Base-by-base conservation (phyloP, 176 grass and related monocot species). In the Eragrostis nindensis region DNA sequence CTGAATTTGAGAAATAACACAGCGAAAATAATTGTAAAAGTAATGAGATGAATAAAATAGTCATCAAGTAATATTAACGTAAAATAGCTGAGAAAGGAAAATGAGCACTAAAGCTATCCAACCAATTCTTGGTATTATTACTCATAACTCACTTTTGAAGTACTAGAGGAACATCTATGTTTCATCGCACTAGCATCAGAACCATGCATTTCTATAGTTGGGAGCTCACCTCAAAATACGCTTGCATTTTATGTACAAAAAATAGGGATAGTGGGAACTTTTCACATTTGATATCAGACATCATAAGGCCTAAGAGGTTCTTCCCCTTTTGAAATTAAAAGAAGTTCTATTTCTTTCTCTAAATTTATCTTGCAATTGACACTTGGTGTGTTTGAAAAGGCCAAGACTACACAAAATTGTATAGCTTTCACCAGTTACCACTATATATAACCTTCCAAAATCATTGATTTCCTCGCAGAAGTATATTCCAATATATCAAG, bases 1-100 rank as follows among this genome's bases (percentile, higher is more conserved):
- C 55, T 61, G 62, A 74, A 82, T 85, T 88, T 78, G 43, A 87
- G 56, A 88, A 86, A 40, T 73, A 83, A 83, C 70, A 89, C 79
- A 73, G 53, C 86, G 63, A 66, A 82, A 86, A 81, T 73, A 86
- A 61, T 73, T 59, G 68, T 79, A 71, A 79, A 79, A 76, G 45
- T 88, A 83, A n/a, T 64, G 15, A 67, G 78, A 79, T 81, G n/a
- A 66, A 83, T 44, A 85, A 84, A 80, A 26, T 59, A 70, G 56
- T 61, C 39, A 62, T 36, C n/a, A 7, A 73, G 36, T 18, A 76
- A 49, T 68, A 60, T 26, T 43, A 84, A 8, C n/a, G 48, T 7
- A 80, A 81, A 76, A 70, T 24, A 82, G 9, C 7, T 71, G 43
- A 7, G 29, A 74, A 62, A 45, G n/a, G 14, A 73, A 55, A 76